Evolutionary conservation across 805 yeast species (phyloP).

Genomic region (Metschnikowia similis): DNA sequence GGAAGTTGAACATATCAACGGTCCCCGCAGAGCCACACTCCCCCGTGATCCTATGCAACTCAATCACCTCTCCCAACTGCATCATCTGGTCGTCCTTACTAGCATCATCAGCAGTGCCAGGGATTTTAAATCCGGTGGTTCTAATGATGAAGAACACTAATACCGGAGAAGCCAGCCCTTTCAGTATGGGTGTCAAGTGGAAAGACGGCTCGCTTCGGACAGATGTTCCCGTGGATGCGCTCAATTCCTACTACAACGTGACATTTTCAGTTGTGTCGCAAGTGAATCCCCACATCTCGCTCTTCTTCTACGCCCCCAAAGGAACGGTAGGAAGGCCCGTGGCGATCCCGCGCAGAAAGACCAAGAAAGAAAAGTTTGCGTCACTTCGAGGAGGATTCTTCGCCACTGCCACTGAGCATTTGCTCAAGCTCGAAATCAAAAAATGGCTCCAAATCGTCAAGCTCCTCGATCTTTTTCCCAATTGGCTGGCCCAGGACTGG

Average conservation of each 20-base stretch:
- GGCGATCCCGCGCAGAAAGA: conserved; percentile 44
- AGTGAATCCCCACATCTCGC: conserved; percentile 76
- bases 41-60: conserved; percentile 74
- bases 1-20: conserved; percentile 66
- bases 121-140: conserved; percentile 74
- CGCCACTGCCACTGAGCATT: conserved; percentile 66
- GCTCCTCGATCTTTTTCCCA: conserved; percentile 63
- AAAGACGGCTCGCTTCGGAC: conserved; percentile 76
- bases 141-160: conserved; percentile 58
- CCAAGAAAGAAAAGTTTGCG: conserved; percentile 30
- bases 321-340: conserved; percentile 83
- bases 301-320: conserved; percentile 72
- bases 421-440: conserved; percentile 66
- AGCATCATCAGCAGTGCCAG: conserved; percentile 83
- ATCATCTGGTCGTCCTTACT: conserved; percentile 75
- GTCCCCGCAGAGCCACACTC: conserved; percentile 82
- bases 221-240: conserved; percentile 70
- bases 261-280: conserved; percentile 75
- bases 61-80: conserved; percentile 74
- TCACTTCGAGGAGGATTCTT: conserved; percentile 71
- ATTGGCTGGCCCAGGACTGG: conserved; percentile 73
- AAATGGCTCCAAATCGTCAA: conserved; percentile 71
- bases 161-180: conserved; percentile 50
- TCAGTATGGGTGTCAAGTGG: conserved; percentile 72
- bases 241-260: conserved; percentile 71